Evolutionary conservation across 2,329 filamentous ascomycete genomes (phyloP).

Genomic region (Penicillium digitatum): DNA sequence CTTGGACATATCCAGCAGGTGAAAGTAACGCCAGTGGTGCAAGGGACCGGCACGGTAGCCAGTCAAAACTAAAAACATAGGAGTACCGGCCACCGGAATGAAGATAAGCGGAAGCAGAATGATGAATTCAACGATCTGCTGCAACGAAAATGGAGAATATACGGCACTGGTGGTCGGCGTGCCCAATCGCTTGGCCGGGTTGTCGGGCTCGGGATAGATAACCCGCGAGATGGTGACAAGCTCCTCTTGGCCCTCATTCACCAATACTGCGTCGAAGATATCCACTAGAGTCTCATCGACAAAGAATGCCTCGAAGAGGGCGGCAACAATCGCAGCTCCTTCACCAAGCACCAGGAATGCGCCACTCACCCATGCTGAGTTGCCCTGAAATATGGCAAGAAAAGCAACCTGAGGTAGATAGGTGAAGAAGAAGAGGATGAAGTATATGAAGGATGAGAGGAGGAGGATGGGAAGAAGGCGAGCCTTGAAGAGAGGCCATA

Average conservation of each 20-base stretch:
- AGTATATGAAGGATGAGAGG: slow-evolving; percentile 76
- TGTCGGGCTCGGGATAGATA: slow-evolving; percentile 63
- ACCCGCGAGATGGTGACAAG: slow-evolving; percentile 65
- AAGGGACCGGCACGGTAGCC: slow-evolving; percentile 84
- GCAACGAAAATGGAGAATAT: slow-evolving; percentile 83
- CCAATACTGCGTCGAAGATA: slow-evolving; percentile 79
- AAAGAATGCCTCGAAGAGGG: slow-evolving; percentile 75
- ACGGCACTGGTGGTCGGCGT: slow-evolving; percentile 72
- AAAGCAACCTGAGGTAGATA: slow-evolving; percentile 89
- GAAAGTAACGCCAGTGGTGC: slow-evolving; percentile 86
- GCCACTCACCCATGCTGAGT: slow-evolving; percentile 84
- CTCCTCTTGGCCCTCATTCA: slow-evolving; percentile 67
- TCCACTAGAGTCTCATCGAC: slow-evolving; percentile 75
- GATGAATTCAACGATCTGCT: slow-evolving; percentile 85
- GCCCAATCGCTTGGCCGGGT: slow-evolving; percentile 74
- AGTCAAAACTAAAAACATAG: slow-evolving; percentile 81
- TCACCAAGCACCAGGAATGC: slow-evolving; percentile 75
- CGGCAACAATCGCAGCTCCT: slow-evolving; percentile 57
- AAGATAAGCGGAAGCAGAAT: slow-evolving; percentile 79
- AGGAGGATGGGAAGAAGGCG: slow-evolving; percentile 76
- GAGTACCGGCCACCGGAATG: slow-evolving; percentile 75
- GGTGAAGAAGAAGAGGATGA: slow-evolving; percentile 80
- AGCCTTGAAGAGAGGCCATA: slow-evolving; percentile 74
- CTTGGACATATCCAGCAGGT: slow-evolving; percentile 69
- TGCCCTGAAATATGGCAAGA: slow-evolving; percentile 80